Evolutionary conservation across 2,329 filamentous ascomycete species (phyloP).

Genomic region (Colletotrichum destructivum): DNA sequence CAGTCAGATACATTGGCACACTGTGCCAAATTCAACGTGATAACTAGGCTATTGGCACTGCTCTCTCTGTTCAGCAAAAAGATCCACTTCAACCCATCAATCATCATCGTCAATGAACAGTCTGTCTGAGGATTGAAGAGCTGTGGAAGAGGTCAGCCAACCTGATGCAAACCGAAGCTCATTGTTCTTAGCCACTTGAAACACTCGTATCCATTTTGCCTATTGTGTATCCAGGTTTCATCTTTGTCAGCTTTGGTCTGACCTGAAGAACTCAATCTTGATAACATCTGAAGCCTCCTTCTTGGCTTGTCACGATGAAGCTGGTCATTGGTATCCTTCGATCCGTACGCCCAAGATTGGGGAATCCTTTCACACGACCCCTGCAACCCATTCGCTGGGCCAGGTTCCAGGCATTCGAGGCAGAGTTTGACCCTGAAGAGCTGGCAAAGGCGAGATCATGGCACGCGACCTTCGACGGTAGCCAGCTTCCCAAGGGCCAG

Average conservation of each 20-base stretch:
- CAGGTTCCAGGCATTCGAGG: constrained; percentile 65
- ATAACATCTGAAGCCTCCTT: not conserved
- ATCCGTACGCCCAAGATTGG: not conserved
- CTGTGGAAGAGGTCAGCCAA: not conserved
- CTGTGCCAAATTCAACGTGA: not conserved
- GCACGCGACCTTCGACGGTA: constrained; percentile 61
- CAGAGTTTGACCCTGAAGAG: constrained; percentile 64
- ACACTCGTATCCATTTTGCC: not conserved
- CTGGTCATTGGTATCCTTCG: constrained; percentile 2
- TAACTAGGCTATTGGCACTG: not conserved
- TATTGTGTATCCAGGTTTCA: not conserved
- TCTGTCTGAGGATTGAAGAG: not conserved
- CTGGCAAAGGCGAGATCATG: constrained; percentile 67
- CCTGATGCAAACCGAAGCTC: not conserved
- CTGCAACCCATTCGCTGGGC: constrained; percentile 31
- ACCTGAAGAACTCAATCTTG: not conserved
- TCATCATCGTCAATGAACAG: not conserved
- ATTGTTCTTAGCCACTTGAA: not conserved
- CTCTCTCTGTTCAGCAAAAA: not conserved
- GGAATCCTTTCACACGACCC: constrained; percentile 6
- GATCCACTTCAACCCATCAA: not conserved
- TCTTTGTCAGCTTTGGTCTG: too few relatives aligned
- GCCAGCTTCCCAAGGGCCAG: constrained; percentile 64
- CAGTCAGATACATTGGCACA: not conserved
- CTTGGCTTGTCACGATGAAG: constrained; percentile 12